Evolutionary conservation across 169 alveolate species (phyloP), one percentile per base, ranked within the genome.

Genomic region (Neospora caninum): DNA sequence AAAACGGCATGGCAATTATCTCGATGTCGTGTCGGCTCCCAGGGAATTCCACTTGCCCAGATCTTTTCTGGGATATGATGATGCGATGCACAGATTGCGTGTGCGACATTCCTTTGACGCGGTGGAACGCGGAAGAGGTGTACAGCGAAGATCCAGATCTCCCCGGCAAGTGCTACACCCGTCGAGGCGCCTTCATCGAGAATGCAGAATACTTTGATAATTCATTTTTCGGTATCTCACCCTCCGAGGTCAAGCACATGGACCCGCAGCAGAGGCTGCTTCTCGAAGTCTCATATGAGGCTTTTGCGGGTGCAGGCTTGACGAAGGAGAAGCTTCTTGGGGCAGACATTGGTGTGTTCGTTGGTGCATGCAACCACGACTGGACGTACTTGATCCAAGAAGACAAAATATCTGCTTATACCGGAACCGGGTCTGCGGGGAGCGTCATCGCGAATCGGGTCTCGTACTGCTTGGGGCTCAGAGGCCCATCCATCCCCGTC

Each of bases 181-280:
- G 95, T 29, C 94, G 88, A n/a, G 97, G 96, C 10, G 94, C 96
- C 38, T 96, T 96, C 93, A 94, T 96, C 31, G 95, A 80, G 49
- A 69, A 89, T 38, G 94, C 92, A 22, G 96, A 96, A 89, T 67
- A 80, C 53, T 96, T 96, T 80, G 97, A 96, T 54, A 86, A 92
- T 93, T 34, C 93, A 29, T 78, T 89, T 43, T 95, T 95, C 93
- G 91, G 94, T 69, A 82, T 97, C 84, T 45, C 95, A 7, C 67
- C 92, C 34, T 42, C 91, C 36, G 97, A 97, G 94, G 97, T 94
- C 34, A 64, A 92, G 73, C 80, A 80, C 70, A 94, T 96, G 96
- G 97, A 95, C 64, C 98, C 98, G 22, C 97, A 97, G 92, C 98
- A 97, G 94, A 96, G 98, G 36, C 86, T 97, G 64, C 93, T 95